Evolutionary conservation across 73 alveolate genomes (phyloP).

Genomic region (Durusdinium trenchii): DNA sequence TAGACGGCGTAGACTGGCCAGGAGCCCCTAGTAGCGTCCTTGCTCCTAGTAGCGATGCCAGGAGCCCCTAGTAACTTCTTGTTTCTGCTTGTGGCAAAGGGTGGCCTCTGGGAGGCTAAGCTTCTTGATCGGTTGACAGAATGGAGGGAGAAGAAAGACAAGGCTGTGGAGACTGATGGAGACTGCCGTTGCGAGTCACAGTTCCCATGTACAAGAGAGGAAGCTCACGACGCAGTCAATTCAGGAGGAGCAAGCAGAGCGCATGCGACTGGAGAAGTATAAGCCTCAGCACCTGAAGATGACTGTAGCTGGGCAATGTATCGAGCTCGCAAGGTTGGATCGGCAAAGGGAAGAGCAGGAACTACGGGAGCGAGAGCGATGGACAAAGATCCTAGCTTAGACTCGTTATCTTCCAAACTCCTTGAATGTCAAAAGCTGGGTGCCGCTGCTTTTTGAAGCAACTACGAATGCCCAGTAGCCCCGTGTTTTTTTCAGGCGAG

Average conservation of each 20-base stretch:
- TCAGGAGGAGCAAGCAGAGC: slow-evolving; percentile 78
- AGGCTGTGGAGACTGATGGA: not conserved
- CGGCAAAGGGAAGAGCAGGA: slow-evolving; percentile 84
- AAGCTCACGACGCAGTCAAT: no score
- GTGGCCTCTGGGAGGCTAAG: not conserved
- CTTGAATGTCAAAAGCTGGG: not conserved
- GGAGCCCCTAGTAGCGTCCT: no score
- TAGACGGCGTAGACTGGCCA: no score
- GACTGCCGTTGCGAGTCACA: no score
- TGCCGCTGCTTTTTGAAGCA: not conserved
- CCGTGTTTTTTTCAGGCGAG: slow-evolving; percentile 28
- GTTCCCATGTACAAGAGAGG: no score
- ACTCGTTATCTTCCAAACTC: not conserved
- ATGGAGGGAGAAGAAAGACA: slow-evolving; percentile 81
- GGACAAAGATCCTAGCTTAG: slow-evolving; percentile 6
- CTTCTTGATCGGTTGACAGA: slow-evolving; percentile 78
- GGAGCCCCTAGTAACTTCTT: not conserved
- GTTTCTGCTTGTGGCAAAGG: not conserved
- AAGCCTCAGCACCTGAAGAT: not conserved
- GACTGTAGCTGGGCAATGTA: no score
- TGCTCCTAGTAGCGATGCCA: not conserved
- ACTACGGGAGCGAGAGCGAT: slow-evolving; percentile 65
- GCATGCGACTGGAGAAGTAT: slow-evolving; percentile 46
- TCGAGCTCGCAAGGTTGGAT: slow-evolving; percentile 56
- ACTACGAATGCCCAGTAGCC: not conserved